phyloP scores from a whole-genome alignment of 345 rosid genomes.

The Aquilaria yunnanensis region DNA sequence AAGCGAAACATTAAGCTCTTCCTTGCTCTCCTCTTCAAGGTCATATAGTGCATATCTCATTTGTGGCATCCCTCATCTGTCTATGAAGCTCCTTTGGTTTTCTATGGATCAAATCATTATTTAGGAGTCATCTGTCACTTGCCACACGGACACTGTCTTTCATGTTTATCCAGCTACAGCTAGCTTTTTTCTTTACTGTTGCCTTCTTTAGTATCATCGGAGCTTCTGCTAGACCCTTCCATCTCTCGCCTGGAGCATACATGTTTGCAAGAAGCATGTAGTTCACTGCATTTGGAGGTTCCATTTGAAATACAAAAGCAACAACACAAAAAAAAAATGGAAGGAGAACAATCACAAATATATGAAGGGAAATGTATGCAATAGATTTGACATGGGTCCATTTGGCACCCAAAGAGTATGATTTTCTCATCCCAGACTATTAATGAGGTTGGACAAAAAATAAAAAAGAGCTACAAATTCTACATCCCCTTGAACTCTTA shows the following conservation, averaged over 20 bases:
- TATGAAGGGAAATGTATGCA: too few species aligned
- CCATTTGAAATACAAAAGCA: slow-evolving; percentile 39
- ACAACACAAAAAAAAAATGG: too few species aligned
- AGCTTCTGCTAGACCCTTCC: slow-evolving; percentile 72
- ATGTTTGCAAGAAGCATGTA: slow-evolving; percentile 87
- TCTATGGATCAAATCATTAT: slow-evolving; percentile 47
- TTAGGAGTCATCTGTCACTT: slow-evolving; percentile 67
- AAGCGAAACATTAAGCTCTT: slow-evolving; percentile 31
- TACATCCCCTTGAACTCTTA: too few species aligned
- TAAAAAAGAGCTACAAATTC: too few species aligned
- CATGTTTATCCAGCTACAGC: slow-evolving; percentile 95
- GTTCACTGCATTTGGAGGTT: slow-evolving; percentile 81
- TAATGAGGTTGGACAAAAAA: too few species aligned
- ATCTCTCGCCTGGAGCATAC: slow-evolving; percentile 78
- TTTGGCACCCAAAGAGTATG: too few species aligned
- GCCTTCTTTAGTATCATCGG: slow-evolving; percentile 69
- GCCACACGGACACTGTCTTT: slow-evolving; percentile 86
- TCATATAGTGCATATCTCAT: slow-evolving; percentile 69
- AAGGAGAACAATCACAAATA: too few species aligned
- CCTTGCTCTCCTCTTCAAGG: slow-evolving; percentile 79
- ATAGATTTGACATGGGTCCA: too few species aligned
- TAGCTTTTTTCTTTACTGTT: slow-evolving; percentile 81
- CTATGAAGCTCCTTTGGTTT: slow-evolving; percentile 63
- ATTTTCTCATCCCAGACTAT: too few species aligned
- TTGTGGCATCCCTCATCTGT: slow-evolving; percentile 68